phyloP scores from a whole-genome alignment of 441 rosid species.

The Rhodomyrtus psidioides region DNA sequence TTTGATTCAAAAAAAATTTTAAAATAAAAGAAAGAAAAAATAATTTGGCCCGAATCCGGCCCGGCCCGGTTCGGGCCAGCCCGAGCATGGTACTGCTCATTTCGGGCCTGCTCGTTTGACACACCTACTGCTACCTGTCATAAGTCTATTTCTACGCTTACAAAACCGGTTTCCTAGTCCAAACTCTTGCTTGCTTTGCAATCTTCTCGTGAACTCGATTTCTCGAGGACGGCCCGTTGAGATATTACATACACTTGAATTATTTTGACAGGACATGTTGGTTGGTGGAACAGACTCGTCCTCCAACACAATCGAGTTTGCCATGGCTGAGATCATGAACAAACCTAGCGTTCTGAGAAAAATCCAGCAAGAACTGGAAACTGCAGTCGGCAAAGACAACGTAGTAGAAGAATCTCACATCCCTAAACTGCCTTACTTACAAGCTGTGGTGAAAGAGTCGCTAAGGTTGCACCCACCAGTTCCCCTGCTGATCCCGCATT shows the following conservation, averaged over 20 bases:
- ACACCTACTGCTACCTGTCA: not conserved
- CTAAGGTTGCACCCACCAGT: not conserved
- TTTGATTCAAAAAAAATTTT: too few relatives aligned
- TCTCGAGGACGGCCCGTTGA: not conserved
- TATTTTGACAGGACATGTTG: slow-evolving; percentile 22
- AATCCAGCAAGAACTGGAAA: too few relatives aligned
- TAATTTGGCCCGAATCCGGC: too few relatives aligned
- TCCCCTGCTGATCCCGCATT: not conserved
- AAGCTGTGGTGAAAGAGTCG: not conserved
- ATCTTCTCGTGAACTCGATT: not conserved
- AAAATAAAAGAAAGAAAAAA: too few relatives aligned
- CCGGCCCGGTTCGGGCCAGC: too few relatives aligned
- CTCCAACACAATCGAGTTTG: slow-evolving; percentile 22
- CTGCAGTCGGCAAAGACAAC: not conserved
- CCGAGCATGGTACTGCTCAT: too few relatives aligned
- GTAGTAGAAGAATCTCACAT: not conserved
- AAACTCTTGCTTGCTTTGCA: not conserved
- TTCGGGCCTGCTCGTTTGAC: too few relatives aligned
- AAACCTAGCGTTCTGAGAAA: slow-evolving; percentile 1
- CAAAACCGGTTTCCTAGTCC: not conserved
- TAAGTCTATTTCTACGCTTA: not conserved
- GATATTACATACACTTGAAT: not conserved
- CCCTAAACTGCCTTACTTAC: not conserved
- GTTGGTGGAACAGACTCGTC: slow-evolving; percentile 28
- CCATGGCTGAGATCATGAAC: slow-evolving; percentile 25